Evolutionary conservation across 805 yeast species (phyloP).

Genomic region (Metschnikowia borealis): DNA sequence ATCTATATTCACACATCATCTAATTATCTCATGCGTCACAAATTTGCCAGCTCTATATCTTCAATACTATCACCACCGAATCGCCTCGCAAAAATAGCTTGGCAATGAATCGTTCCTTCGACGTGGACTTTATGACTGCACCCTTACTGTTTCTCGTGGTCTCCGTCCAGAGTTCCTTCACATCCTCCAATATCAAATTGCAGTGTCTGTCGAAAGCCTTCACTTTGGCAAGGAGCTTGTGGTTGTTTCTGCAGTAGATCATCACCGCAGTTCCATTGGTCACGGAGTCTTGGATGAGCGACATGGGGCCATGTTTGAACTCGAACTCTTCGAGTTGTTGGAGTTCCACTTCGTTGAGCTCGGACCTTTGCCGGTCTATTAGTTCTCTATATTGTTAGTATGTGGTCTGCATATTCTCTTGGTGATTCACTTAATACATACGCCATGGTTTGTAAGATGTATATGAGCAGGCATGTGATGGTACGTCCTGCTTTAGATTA

Average conservation of each 20-base stretch:
- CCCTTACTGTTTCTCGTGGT: constrained; percentile 60
- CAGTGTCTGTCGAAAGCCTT: constrained; percentile 96
- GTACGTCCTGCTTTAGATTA: neutral
- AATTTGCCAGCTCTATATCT: constrained; percentile 22
- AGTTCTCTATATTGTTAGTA: constrained; percentile 52
- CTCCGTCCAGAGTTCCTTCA: constrained; percentile 82
- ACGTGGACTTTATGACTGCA: constrained; percentile 60
- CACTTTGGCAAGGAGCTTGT: constrained; percentile 83
- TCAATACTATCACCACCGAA: constrained; percentile 80
- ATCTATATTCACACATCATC: too few relatives aligned
- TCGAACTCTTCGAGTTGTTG: constrained; percentile 85
- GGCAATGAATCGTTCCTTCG: constrained; percentile 70
- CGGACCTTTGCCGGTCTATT: constrained; percentile 70
- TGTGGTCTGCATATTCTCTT: neutral
- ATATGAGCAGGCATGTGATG: neutral
- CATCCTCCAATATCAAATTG: constrained; percentile 87
- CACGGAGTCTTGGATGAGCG: constrained; percentile 80
- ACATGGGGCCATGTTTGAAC: constrained; percentile 85
- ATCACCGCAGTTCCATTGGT: constrained; percentile 71
- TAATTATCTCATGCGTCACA: too few relatives aligned
- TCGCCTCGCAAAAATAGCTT: constrained; percentile 95
- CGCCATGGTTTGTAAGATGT: constrained; percentile 14
- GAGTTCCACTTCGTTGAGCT: constrained; percentile 74
- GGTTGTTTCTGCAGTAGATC: constrained; percentile 88
- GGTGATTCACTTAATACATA: constrained; percentile 9